These are phyloP conservation scores for Suaeda aralocaspica DNA, from an alignment of 148 eudicot genomes.

Conservation along the genomic window DNA sequence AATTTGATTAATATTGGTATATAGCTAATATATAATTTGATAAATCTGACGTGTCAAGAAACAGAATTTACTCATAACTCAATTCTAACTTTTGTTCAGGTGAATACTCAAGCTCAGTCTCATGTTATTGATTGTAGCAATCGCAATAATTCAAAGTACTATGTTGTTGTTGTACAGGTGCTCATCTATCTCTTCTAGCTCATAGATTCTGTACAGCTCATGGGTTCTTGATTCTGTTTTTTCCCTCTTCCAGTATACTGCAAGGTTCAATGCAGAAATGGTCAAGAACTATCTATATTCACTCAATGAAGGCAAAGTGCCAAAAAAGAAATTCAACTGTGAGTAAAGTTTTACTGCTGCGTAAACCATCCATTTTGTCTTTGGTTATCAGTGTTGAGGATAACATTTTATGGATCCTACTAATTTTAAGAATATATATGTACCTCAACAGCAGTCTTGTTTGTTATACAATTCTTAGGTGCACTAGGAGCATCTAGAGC, in stretches of 20 bases:
- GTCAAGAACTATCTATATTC: conserved; percentile 82
- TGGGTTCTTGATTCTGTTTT: conserved; percentile 2
- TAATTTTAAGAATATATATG: neutral
- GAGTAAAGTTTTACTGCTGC: conserved; percentile 31
- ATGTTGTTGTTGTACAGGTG: conserved; percentile 95
- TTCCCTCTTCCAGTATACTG: conserved; percentile 63
- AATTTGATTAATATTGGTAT: too few species aligned
- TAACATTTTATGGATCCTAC: neutral
- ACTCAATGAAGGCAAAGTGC: conserved; percentile 74
- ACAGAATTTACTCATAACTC: neutral
- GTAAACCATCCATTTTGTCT: conserved; percentile 7
- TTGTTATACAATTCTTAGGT: too few species aligned
- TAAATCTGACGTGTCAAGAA: too few species aligned
- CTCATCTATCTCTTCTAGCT: conserved; percentile 15
- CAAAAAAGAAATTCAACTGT: conserved; percentile 95
- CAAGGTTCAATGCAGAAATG: conserved; percentile 86
- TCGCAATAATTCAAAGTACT: conserved; percentile 80
- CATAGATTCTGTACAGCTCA: neutral
- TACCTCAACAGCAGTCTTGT: too few species aligned
- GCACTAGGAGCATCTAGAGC: too few species aligned
- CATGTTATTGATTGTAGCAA: conserved; percentile 74
- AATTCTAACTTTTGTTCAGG: conserved; percentile 38
- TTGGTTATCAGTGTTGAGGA: neutral
- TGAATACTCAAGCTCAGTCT: conserved; percentile 89
- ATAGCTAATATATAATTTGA: too few species aligned